Evolutionary conservation across 2,329 filamentous ascomycete species (phyloP), one percentile per base, ranked within the genome.

Genomic region (Microcyclospora tardicrescens): DNA sequence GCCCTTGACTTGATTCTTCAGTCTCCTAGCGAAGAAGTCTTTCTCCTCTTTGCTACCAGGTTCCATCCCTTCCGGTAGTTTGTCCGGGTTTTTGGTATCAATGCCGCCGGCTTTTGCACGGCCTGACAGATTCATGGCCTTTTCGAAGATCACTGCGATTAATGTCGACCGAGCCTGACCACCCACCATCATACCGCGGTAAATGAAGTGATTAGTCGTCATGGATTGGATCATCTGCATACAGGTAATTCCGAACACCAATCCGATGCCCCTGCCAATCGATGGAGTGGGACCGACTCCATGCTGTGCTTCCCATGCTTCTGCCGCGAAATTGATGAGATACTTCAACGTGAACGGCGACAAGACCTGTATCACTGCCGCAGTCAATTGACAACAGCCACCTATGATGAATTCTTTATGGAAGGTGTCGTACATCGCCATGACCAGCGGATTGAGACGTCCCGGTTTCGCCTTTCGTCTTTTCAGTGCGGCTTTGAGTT

Each of bases 141-240:
- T 96, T 57, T 91, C 84, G 54, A 93, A 96, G 41, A 96, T 85
- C 42, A 86, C 64, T 15, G 82, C 76, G 49, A 95, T 93, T 33
- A 96, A 65, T 0, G 84, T 81, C 1, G 79, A 85, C 56, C 89
- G 74, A 6, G 75, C 66, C 63, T 95, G 80, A 0, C 85, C 91
- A 45, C 89, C 91, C 30, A 93, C 76, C 64, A 93, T 79, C 81
- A 94, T 93, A 15, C 89, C 86, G 15, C 79, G 77, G 54, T 89
- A 96, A 54, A 96, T 80, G 63, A 93, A 95, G 55, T 96, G 89
- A 54, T 87, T 93, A 2, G 79, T 84, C 16, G 77, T 76, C 46
- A 93, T 55, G 57, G 81, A 89, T 61, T 93, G 84, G 10, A 80
- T 55, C 14, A 87, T 69, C 59, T 95, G 87, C 84, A 96, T 91